Percentiles rank a stretch among this genome's conserved stretches.
Evolutionary conservation across 768 basidiomycete genomes (phyloP).

Genomic region (Mycena haematopus): DNA sequence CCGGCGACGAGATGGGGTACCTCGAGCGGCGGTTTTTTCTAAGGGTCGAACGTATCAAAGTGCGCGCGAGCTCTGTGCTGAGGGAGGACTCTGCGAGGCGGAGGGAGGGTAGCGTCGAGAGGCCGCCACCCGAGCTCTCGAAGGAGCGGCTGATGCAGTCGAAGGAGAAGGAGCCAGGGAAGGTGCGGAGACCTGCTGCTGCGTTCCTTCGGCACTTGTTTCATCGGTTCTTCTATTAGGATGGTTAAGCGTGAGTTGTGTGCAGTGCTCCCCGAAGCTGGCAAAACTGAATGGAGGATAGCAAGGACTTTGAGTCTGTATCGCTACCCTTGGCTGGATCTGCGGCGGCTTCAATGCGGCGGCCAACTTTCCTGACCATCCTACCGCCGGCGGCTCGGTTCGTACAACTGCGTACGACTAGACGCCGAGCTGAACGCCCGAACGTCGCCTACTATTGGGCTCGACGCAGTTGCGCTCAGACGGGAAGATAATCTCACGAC

Average conservation of each 20-base stretch:
- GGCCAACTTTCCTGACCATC: neutral
- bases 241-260: neutral
- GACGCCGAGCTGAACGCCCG: neutral
- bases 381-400: neutral
- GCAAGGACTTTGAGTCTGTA: no score
- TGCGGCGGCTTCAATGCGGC: neutral
- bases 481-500: no score
- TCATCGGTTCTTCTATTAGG: constrained; percentile 5
- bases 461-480: neutral
- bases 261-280: neutral
- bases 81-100: constrained; percentile 1
- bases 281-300: neutral
- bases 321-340: neutral
- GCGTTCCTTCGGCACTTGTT: neutral
- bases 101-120: neutral
- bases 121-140: neutral
- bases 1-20: constrained; percentile 62
- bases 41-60: constrained; percentile 49
- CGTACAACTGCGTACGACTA: neutral
- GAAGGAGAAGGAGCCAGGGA: neutral
- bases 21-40: constrained; percentile 60
- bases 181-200: constrained; percentile 2
- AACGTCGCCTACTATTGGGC: neutral
- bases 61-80: constrained; percentile 7
- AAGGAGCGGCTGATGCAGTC: neutral